Conservation (phyloP, 768 basidiomycete genomes). For the Hirschioporus abietinus region DNA sequence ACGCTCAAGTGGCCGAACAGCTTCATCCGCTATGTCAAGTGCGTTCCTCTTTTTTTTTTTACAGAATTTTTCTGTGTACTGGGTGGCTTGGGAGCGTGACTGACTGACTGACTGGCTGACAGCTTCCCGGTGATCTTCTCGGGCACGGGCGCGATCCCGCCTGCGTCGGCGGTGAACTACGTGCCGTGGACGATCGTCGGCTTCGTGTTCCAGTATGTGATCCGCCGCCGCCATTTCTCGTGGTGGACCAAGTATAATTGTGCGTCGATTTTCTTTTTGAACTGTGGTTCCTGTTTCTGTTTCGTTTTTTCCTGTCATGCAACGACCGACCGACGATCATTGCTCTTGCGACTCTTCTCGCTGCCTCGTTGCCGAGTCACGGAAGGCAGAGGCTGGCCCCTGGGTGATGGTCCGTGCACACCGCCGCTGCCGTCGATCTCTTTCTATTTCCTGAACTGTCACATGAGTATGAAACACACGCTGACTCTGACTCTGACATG, state of each 20-base stretch:
- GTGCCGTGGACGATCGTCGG: conserved; percentile 63
- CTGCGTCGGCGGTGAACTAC: conserved; percentile 63
- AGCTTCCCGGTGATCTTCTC: conserved; percentile 54
- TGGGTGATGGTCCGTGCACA: no score
- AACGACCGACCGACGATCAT: no score
- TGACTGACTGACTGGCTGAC: background rate
- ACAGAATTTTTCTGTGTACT: background rate
- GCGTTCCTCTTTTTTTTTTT: conserved; percentile 18
- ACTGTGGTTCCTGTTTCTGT: background rate
- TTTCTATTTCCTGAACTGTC: no score
- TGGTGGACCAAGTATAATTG: conserved; percentile 60
- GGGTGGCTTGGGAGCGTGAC: no score
- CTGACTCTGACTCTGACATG: no score
- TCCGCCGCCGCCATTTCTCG: conserved; percentile 54
- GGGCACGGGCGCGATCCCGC: conserved; percentile 57
- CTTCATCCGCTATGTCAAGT: conserved; percentile 61
- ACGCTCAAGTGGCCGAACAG: conserved; percentile 57
- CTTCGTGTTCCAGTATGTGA: conserved; percentile 59
- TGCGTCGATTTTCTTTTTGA: conserved; percentile 14
- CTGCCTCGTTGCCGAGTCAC: no score
- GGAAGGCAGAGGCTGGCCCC: no score
- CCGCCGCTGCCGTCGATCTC: no score
- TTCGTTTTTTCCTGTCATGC: no score
- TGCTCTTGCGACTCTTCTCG: no score
- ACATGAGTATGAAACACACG: no score